Evolutionary conservation across 2,329 filamentous ascomycete species (phyloP), one percentile per base, ranked within the genome.

Genomic region (Colletotrichum karsti): DNA sequence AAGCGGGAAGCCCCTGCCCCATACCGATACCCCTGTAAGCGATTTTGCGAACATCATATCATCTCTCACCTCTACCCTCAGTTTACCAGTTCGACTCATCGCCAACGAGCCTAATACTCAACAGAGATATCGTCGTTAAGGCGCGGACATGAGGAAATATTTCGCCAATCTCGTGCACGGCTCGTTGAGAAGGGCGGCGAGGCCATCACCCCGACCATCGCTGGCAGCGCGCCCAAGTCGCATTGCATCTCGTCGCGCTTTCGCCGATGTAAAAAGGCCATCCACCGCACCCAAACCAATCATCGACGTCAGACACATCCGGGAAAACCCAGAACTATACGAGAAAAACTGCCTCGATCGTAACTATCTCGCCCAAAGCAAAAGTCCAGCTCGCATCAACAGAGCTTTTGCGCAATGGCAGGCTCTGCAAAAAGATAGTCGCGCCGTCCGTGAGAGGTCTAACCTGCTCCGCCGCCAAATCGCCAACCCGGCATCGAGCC

Each of bases 271-370:
- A 48, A 79, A 77, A 65, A 86, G 91, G 41, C 92, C 92, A 5
- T 85, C 92, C 2, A 91, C 88, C 58, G 94, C 93, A 13, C 94
- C 94, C 10, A 95, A 93, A 77, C 89, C 93, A 26, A 87, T 87
- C 51, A 87, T 97, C 72, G 92, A 98, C 82, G 87, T 97, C 77
- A 95, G 93, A 78, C 92, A 96, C 81, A 97, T 99, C 78, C 94
- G 95, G 65, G 88, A 94, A 75, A 93, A 97, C 79, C 89, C 92
- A 15, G 88, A 91, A 13, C 86, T 97, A 15, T 93, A 98, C 83
- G 88, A 92, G 73, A 85, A 91, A 72, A 98, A 97, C 76, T 97
- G 93, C 80, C 78, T 92, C 67, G 91, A 94, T 72, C 90, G 96
- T 73, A 98, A 98, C 78, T 98, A 98, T 81, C 85, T 77, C 66